Evolutionary conservation across 345 rosid genomes (phyloP).

Genomic region (Euphorbia lathyris): DNA sequence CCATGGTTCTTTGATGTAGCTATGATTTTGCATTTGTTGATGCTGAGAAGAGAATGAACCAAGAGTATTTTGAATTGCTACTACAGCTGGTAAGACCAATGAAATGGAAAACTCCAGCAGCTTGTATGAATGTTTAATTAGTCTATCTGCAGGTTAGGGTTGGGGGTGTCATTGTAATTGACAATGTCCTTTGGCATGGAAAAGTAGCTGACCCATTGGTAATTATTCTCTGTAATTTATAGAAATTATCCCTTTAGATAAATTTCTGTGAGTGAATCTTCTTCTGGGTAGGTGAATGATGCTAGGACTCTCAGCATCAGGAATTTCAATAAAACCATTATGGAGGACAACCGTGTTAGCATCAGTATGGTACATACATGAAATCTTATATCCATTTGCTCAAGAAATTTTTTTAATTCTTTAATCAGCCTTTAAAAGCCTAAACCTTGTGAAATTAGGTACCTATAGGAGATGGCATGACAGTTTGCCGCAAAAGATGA

Average conservation of each 20-base stretch:
- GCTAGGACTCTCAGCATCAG: conserved; percentile 69
- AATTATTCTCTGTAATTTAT: conserved; percentile 2
- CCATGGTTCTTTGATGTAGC: conserved; percentile 36
- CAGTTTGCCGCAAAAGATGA: conserved; percentile 73
- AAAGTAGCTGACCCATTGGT: conserved; percentile 85
- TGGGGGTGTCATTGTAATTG: conserved; percentile 81
- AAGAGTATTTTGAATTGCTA: conserved; percentile 80
- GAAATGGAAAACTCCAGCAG: conserved; percentile 4
- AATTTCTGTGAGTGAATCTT: conserved; percentile 9
- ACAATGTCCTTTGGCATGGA: conserved; percentile 97
- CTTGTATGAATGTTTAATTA: conserved; percentile 3
- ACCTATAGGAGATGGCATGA: conserved; percentile 89
- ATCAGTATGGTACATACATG: conserved; percentile 66
- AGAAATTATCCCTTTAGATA: not conserved
- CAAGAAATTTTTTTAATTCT: not conserved
- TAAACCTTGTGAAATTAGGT: conserved; percentile 41
- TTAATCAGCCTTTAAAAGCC: not conserved
- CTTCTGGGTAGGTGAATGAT: conserved; percentile 60
- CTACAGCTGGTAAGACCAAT: conserved; percentile 61
- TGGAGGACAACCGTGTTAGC: conserved; percentile 71
- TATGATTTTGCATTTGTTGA: conserved; percentile 96
- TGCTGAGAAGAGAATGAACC: conserved; percentile 94
- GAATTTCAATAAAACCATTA: conserved; percentile 58
- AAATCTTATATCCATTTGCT: conserved; percentile 1
- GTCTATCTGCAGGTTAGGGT: conserved; percentile 53